phyloP scores from a whole-genome alignment of 257 asterid species.

The Scutellaria minor region DNA sequence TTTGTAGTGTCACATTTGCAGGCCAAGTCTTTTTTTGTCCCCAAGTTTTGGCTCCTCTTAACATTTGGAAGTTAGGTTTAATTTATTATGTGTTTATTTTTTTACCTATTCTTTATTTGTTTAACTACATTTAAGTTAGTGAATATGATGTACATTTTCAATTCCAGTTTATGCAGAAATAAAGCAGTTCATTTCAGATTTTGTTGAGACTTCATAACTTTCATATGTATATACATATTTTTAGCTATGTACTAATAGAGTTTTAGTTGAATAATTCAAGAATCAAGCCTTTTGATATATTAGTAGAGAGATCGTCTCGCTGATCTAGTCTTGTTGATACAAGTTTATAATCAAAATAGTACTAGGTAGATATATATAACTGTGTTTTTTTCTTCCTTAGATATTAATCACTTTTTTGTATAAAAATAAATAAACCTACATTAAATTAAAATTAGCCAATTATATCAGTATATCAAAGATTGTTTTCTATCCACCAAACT shows the following conservation, averaged over 20 bases:
- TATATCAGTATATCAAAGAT: too few relatives aligned
- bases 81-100: slow-evolving; percentile 31
- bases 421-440: too few relatives aligned
- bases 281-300: too few relatives aligned
- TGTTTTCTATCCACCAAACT: too few relatives aligned
- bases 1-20: slow-evolving; percentile 42
- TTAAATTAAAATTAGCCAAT: too few relatives aligned
- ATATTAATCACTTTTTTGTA: too few relatives aligned
- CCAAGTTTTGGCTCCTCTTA: slow-evolving; percentile 45
- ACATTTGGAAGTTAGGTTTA: slow-evolving; percentile 30
- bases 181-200: slow-evolving; percentile 13
- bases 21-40: slow-evolving; percentile 47
- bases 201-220: neutral
- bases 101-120: neutral
- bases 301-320: too few relatives aligned
- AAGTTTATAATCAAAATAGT: too few relatives aligned
- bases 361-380: too few relatives aligned
- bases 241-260: neutral
- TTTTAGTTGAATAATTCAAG: neutral
- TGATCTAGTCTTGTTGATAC: too few relatives aligned
- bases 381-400: too few relatives aligned
- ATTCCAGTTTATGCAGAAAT: slow-evolving; percentile 24
- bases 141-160: slow-evolving; percentile 3
- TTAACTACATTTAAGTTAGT: neutral
- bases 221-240: neutral